These are phyloP conservation scores for Funneliformis geosporum DNA, from an alignment of 192 early-diverging fungal genomes.

Conservation along the genomic window DNA sequence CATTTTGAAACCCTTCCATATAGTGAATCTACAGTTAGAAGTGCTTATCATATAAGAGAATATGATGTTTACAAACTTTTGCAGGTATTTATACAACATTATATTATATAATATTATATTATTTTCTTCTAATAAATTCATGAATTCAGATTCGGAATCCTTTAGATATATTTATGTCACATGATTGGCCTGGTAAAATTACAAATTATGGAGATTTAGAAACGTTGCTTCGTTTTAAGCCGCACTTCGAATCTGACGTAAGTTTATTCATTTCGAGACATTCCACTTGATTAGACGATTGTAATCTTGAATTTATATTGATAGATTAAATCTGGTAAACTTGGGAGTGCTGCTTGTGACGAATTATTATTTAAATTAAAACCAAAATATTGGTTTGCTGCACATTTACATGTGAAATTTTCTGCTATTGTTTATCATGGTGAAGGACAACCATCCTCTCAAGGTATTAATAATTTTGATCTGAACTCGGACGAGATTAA, in stretches of 20 bases:
- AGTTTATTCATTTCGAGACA: conserved; percentile 27
- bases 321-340: conserved; percentile 64
- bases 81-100: conserved; percentile 46
- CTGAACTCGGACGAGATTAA: conserved; percentile 27
- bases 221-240: conserved; percentile 65
- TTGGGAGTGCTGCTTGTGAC: conserved; percentile 79
- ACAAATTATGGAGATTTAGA: conserved; percentile 73
- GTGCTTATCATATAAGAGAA: conserved; percentile 85
- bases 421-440: conserved; percentile 65
- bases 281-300: not conserved
- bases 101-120: not conserved
- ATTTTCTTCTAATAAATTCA: not conserved
- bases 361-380: conserved; percentile 71
- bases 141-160: conserved; percentile 63
- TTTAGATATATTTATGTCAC: conserved; percentile 88
- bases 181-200: conserved; percentile 95
- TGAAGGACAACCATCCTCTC: not conserved
- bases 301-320: not conserved
- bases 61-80: conserved; percentile 80
- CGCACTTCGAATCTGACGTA: conserved; percentile 77
- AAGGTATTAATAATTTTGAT: not conserved
- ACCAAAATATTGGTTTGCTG: conserved; percentile 92
- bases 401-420: conserved; percentile 94
- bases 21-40: conserved; percentile 58
- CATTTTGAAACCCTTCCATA: conserved; percentile 84